phyloP scores from a whole-genome alignment of 2,329 filamentous ascomycete species.

The Ampelomyces quisqualis region DNA sequence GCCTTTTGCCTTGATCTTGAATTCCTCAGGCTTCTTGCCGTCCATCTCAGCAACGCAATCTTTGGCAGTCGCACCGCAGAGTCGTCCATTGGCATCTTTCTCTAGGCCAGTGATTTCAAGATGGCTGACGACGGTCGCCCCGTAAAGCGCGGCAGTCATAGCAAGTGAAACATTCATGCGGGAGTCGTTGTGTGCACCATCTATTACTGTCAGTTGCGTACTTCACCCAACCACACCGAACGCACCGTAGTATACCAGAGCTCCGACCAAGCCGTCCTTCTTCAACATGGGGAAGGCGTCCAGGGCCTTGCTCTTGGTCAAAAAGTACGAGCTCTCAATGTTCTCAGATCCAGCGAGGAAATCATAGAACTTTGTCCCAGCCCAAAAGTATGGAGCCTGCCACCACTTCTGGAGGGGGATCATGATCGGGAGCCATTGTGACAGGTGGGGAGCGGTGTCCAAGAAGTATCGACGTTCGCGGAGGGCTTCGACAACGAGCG shows the following conservation, averaged over 20 bases:
- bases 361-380: conserved; percentile 79
- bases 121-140: conserved; percentile 79
- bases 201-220: conserved; percentile 45
- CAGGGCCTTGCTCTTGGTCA: conserved; percentile 81
- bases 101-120: conserved; percentile 74
- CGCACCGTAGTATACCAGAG: conserved; percentile 79
- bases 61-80: conserved; percentile 72
- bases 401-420: conserved; percentile 80
- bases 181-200: conserved; percentile 89
- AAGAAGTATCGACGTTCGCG: conserved; percentile 82
- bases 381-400: conserved; percentile 79
- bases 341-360: conserved; percentile 82
- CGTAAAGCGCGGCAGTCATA: conserved; percentile 86
- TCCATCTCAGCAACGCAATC: conserved; percentile 68
- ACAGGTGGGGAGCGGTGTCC: conserved; percentile 79
- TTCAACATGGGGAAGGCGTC: conserved; percentile 89
- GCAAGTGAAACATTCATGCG: conserved; percentile 88
- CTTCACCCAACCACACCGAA: neutral
- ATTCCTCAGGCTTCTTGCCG: conserved; percentile 62
- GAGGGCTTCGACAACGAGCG: conserved; percentile 77
- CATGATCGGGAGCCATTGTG: conserved; percentile 79
- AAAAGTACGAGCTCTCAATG: conserved; percentile 85
- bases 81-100: conserved; percentile 70
- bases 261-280: conserved; percentile 73
- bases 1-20: conserved; percentile 74